Base-by-base conservation (phyloP, 2,329 filamentous ascomycete genomes). In the Cylindrodendrum hubeiense region DNA sequence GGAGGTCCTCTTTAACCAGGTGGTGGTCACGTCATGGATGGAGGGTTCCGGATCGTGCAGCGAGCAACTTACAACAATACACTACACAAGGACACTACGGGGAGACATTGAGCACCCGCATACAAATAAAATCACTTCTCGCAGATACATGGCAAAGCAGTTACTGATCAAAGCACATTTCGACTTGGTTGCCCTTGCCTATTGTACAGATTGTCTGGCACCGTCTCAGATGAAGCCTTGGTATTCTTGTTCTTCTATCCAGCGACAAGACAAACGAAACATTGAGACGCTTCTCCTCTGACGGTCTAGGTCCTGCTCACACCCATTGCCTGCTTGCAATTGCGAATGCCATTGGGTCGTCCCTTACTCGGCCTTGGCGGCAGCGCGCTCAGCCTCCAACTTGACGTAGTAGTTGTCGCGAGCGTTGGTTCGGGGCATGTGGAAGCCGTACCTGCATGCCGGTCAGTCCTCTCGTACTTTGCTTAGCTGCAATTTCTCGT, bases 331-430 rank as follows among this genome's bases (percentile, higher is more conserved):
- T 17, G 24, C 37, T 55, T 57, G 51, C 57, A 57, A 54, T 49
- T 64, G 43, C 47, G 28, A 33, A 30, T 51, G n/a, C 57, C 53
- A 37, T 33, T 50, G 28, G 22, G 41, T 28, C 50, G n/a, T 39
- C 54, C 37, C 68, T 70, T 75, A 75, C 65, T 72, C 57, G 66
- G 72, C 68, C 71, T 78, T 77, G 64, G 78, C 75, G 56, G 76
- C 80, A 60, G 85, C 85, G 64, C 87, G 86, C 79, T 88, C 79
- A 73, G 84, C 82, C 82, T 89, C 87, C 67, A 89, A 80, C 80
- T 87, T 83, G 79, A 79, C 79, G 83, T 89, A 89, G 84, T 83
- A 85, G 79, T 80, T 80, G 80, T 90, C 87, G 76, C 87, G 87
- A 69, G 82, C 83, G 75, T 84, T 78, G 75, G 85, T 88, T 79